phyloP scores from a whole-genome alignment of 257 asterid genomes.

The Parsonsia alboflavescens region DNA sequence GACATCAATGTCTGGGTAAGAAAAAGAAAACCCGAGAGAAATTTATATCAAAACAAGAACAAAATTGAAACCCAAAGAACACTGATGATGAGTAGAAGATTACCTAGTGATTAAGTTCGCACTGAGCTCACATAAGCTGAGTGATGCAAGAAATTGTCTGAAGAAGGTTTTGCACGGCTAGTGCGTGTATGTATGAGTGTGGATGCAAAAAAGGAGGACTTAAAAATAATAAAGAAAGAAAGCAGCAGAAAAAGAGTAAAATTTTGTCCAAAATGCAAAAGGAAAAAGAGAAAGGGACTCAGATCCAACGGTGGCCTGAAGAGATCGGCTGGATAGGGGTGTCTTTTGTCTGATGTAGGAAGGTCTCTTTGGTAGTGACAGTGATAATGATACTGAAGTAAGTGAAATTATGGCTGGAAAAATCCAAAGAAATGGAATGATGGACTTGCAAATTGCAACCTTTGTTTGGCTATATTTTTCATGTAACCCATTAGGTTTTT shows the following conservation, averaged over 20 bases:
- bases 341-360: neutral
- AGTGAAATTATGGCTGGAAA: constrained; percentile 20
- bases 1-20: neutral
- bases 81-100: neutral
- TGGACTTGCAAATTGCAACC: neutral
- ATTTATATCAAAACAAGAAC: neutral
- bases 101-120: constrained; percentile 9
- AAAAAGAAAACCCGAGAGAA: neutral
- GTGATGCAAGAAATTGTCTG: constrained; percentile 10
- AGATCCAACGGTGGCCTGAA: constrained; percentile 18
- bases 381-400: constrained; percentile 18
- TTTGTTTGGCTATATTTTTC: neutral
- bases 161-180: constrained; percentile 14
- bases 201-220: constrained; percentile 10
- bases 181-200: constrained; percentile 9
- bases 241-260: constrained; percentile 9
- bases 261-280: constrained; percentile 18
- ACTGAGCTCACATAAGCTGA: constrained; percentile 7
- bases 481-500: neutral
- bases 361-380: constrained; percentile 10
- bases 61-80: neutral
- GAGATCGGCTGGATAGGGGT: constrained; percentile 19
- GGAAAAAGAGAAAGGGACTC: constrained; percentile 11
- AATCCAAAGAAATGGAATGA: constrained; percentile 20
- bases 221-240: neutral